Percentiles rank a stretch among this genome's conserved stretches.
Conservation (phyloP, 179 eudicot species). For the Vitellaria paradoxa region DNA sequence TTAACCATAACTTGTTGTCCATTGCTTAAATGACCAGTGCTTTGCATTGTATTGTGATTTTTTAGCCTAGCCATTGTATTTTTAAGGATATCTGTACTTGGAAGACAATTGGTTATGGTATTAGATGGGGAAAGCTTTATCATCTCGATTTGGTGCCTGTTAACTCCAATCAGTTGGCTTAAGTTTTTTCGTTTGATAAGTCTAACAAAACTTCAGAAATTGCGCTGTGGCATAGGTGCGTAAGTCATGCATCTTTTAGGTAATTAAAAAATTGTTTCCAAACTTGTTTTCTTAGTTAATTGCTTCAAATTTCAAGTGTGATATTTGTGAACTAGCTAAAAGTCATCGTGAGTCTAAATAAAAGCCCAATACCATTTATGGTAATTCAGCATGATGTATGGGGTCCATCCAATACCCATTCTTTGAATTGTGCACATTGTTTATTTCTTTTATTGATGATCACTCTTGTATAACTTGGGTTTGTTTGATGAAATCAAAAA, state of each 20-base stretch:
- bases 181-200: not conserved
- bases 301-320: slow-evolving; percentile 4
- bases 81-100: not conserved
- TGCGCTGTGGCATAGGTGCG: slow-evolving; percentile 12
- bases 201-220: not conserved
- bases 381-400: not conserved
- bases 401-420: not conserved
- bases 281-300: not conserved
- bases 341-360: not conserved
- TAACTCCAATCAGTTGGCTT: not conserved
- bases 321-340: not conserved
- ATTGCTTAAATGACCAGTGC: slow-evolving; percentile 12
- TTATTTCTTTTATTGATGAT: not conserved
- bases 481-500: not conserved
- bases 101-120: slow-evolving; percentile 16
- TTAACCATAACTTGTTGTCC: slow-evolving; percentile 14
- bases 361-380: not conserved
- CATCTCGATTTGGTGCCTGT: not conserved
- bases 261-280: slow-evolving; percentile 10
- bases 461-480: not conserved
- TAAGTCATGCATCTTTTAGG: slow-evolving; percentile 12
- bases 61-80: slow-evolving; percentile 14
- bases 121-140: slow-evolving; percentile 3
- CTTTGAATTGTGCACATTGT: not conserved
- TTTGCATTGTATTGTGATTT: not conserved